phyloP scores from a whole-genome alignment of 225 moss, liverwort and hornwort species.

The Pleurozium schreberi region DNA sequence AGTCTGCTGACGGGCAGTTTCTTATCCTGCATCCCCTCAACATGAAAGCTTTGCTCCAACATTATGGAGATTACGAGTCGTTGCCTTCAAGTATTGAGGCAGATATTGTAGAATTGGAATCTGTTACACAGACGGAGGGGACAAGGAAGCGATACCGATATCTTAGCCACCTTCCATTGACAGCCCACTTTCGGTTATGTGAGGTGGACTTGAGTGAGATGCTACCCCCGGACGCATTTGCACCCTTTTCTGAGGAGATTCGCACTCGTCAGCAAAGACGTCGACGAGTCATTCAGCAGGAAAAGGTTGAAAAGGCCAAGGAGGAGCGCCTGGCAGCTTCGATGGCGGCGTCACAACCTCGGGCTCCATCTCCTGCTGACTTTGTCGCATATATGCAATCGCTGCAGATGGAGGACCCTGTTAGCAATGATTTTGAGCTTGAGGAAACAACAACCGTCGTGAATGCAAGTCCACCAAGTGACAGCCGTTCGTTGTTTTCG shows the following conservation, averaged over 20 bases:
- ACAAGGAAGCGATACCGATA: slow-evolving; percentile 95
- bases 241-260: slow-evolving; percentile 71
- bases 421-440: slow-evolving; percentile 44
- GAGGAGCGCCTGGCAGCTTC: slow-evolving; percentile 65
- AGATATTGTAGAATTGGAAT: slow-evolving; percentile 73
- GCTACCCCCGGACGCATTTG: slow-evolving; percentile 53
- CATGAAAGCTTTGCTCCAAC: slow-evolving; percentile 79
- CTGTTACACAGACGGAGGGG: slow-evolving; percentile 76
- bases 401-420: slow-evolving; percentile 40
- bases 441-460: slow-evolving; percentile 22
- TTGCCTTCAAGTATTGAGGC: slow-evolving; percentile 87
- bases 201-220: slow-evolving; percentile 82
- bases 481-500: slow-evolving; percentile 65
- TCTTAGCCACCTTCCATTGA: slow-evolving; percentile 84
- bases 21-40: slow-evolving; percentile 86
- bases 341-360: slow-evolving; percentile 29
- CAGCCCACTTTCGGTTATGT: slow-evolving; percentile 78
- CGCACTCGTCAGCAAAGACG: slow-evolving; percentile 55
- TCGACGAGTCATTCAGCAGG: slow-evolving; percentile 43
- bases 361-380: slow-evolving; percentile 72
- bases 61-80: slow-evolving; percentile 77
- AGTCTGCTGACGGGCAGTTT: slow-evolving; percentile 92
- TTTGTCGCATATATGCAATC: slow-evolving; percentile 51
- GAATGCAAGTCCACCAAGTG: slow-evolving; percentile 53
- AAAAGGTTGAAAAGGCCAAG: slow-evolving; percentile 49